These are phyloP conservation scores for Trypanosoma rangeli DNA, from an alignment of 208 protist genomes.

Conservation along the genomic window DNA sequence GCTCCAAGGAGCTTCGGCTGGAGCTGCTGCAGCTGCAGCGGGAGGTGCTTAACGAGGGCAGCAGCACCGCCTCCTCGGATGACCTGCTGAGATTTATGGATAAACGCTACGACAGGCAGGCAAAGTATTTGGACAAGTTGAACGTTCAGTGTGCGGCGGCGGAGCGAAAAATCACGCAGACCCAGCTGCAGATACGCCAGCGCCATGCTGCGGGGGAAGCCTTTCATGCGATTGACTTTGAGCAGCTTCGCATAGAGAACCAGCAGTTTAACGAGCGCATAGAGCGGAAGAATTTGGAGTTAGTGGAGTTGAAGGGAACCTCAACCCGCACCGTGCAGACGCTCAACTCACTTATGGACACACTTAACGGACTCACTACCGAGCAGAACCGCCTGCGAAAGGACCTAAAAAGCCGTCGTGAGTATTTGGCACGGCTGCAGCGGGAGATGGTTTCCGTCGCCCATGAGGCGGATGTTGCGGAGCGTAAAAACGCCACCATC, in stretches of 20 bases:
- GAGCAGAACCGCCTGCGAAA: constrained; percentile 86
- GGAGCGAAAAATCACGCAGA: constrained; percentile 76
- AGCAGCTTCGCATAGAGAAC: constrained; percentile 96
- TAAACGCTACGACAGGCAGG: constrained; percentile 58
- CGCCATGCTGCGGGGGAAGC: constrained; percentile 90
- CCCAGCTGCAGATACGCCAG: constrained; percentile 87
- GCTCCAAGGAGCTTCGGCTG: constrained; percentile 75
- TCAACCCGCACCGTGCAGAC: constrained; percentile 93
- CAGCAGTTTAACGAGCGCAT: constrained; percentile 95
- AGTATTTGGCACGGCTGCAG: constrained; percentile 67
- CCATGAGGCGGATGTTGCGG: constrained; percentile 62
- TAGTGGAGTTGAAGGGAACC: constrained; percentile 93
- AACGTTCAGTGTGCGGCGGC: constrained; percentile 73
- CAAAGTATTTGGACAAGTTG: constrained; percentile 87
- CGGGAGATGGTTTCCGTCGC: constrained; percentile 67
- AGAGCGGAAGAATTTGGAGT: constrained; percentile 93
- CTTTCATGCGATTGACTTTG: constrained; percentile 94
- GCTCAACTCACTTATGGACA: constrained; percentile 89
- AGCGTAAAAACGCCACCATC: constrained; percentile 71
- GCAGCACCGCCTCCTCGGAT: constrained; percentile 59
- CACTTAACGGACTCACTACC: constrained; percentile 76
- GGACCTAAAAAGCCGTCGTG: constrained; percentile 79
- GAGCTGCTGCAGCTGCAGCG: constrained; percentile 71
- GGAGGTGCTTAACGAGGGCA: constrained; percentile 49
- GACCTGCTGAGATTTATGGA: constrained; percentile 87